Evolutionary conservation across 768 basidiomycete species (phyloP).

Genomic region (Boletus sensibilis): DNA sequence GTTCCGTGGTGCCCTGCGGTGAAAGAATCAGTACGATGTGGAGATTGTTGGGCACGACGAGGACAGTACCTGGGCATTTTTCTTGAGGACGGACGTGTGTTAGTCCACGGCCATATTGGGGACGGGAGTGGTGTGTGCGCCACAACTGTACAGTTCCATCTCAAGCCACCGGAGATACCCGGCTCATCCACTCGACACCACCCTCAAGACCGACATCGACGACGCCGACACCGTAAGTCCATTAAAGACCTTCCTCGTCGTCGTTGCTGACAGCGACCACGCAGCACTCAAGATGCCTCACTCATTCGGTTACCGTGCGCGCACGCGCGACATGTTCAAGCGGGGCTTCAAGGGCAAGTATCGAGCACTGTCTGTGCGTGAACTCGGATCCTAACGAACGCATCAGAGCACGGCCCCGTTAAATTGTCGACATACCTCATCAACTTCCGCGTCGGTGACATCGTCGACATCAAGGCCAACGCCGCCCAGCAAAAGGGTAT

Average conservation of each 20-base stretch:
- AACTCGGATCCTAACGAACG: slow-evolving; percentile 1
- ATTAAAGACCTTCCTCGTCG: slow-evolving; percentile 15
- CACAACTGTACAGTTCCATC: slow-evolving; percentile 65
- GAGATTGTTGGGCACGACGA: slow-evolving; percentile 8
- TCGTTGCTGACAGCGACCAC: slow-evolving; percentile 5
- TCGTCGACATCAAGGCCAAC: slow-evolving; percentile 99
- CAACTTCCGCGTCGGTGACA: slow-evolving; percentile 94
- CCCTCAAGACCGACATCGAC: slow-evolving; percentile 52
- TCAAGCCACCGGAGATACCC: slow-evolving; percentile 67
- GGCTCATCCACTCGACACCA: slow-evolving; percentile 30
- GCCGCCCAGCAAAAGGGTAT: slow-evolving; percentile 99
- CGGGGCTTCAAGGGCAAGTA: slow-evolving; percentile 92
- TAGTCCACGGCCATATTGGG: slow-evolving; percentile 34
- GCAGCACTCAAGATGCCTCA: slow-evolving; percentile 90
- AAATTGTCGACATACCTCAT: slow-evolving; percentile 91
- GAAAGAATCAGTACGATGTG: slow-evolving; percentile 27
- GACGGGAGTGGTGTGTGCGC: slow-evolving; percentile 38
- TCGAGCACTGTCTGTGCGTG: slow-evolving; percentile 9
- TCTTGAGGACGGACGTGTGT: slow-evolving; percentile 50
- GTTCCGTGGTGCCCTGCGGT: slow-evolving; percentile 81
- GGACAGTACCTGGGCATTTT: slow-evolving; percentile 80
- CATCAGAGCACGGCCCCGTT: slow-evolving; percentile 80
- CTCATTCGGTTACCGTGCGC: slow-evolving; percentile 99
- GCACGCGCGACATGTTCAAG: slow-evolving; percentile 99
- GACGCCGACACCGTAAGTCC: slow-evolving; percentile 46